Evolutionary conservation across 768 basidiomycete genomes (phyloP).

Genomic region (Tylopilus rubrobrunneus): DNA sequence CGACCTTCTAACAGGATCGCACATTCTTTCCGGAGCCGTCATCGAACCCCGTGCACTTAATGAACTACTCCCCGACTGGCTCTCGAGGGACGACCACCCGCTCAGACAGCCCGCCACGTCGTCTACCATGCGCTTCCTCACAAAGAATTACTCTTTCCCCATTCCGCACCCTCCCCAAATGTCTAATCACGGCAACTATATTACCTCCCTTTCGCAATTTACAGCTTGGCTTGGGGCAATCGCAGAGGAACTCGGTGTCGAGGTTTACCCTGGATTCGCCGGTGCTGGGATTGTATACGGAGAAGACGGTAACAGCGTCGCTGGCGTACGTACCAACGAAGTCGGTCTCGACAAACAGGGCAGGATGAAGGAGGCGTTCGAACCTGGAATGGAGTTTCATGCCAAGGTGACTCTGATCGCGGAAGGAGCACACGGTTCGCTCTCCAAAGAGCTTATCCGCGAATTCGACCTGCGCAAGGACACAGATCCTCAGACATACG

Average conservation of each 20-base stretch:
- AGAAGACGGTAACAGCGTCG: slow-evolving; percentile 38
- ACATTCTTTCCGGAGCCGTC: slow-evolving; percentile 94
- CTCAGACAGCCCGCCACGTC: slow-evolving; percentile 75
- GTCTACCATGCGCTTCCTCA: slow-evolving; percentile 84
- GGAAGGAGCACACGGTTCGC: slow-evolving; percentile 91
- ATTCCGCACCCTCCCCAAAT: slow-evolving; percentile 97
- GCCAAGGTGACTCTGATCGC: slow-evolving; percentile 90
- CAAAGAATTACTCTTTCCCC: slow-evolving; percentile 61
- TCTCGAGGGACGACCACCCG: slow-evolving; percentile 62
- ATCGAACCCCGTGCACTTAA: slow-evolving; percentile 89
- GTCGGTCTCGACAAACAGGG: slow-evolving; percentile 82
- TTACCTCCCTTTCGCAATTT: slow-evolving; percentile 84
- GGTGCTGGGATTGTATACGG: slow-evolving; percentile 80
- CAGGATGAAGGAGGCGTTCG: slow-evolving; percentile 80
- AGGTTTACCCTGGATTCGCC: slow-evolving; percentile 96
- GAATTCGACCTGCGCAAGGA: slow-evolving; percentile 68
- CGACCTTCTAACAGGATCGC: slow-evolving; percentile 57
- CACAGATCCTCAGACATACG: slow-evolving; percentile 88
- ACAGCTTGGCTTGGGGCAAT: slow-evolving; percentile 85
- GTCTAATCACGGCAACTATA: slow-evolving; percentile 91
- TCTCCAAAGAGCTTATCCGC: slow-evolving; percentile 74
- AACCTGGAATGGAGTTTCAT: slow-evolving; percentile 95
- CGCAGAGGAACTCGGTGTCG: slow-evolving; percentile 85
- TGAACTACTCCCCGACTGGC: slow-evolving; percentile 88
- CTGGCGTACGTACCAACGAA: slow-evolving; percentile 88